Evolutionary conservation across 2,329 filamentous ascomycete species (phyloP), one percentile per base, ranked within the genome.

Genomic region (Gliomastix tumulicola): DNA sequence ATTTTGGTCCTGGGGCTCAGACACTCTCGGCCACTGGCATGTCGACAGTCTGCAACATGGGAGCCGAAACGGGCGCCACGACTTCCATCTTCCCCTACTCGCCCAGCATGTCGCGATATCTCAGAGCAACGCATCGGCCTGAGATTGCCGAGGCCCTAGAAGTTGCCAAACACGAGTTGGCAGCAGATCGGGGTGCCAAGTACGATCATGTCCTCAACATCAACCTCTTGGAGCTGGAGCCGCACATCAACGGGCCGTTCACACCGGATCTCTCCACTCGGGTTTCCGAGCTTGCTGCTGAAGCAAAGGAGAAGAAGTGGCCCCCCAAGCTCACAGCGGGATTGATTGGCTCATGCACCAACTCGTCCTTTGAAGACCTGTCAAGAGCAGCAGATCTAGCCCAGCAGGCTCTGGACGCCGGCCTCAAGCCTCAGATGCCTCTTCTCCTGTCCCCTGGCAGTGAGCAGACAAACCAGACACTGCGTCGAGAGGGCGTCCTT

Each of bases 21-120:
- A 70, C 68, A 40, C 61, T 87, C 15, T 82, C 76, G 42, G 77
- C 74, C 54, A 88, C 82, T 48, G 83, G 83, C 53, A 85, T 85
- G 82, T 82, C 67, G 22, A 85, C 81, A 7, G 82, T 84, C 30
- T 62, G 56, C 43, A 65, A 64, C 44, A 71, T 74, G 66, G 41
- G 63, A 45, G 66, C 66, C 45, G 65, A 70, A 46, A 68, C 69
- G 41, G 72, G 72, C 48, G 72, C 81, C 40, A 86, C 82, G 30
- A 86, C 82, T 37, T 84, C 80, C 18, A 57, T 86, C 35, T 88
- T 88, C 76, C 82, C 82, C 44, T 87, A 84, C 75, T 85, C 85
- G 62, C 79, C 86, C 61, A 73, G 79, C 56, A 86, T 86, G 82
- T 79, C 84, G 65, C 77, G 84, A 54, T 88, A 86, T 65, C 70